Conservation (phyloP, 2,329 filamentous ascomycete genomes). For the Aspergillus floridensis region DNA sequence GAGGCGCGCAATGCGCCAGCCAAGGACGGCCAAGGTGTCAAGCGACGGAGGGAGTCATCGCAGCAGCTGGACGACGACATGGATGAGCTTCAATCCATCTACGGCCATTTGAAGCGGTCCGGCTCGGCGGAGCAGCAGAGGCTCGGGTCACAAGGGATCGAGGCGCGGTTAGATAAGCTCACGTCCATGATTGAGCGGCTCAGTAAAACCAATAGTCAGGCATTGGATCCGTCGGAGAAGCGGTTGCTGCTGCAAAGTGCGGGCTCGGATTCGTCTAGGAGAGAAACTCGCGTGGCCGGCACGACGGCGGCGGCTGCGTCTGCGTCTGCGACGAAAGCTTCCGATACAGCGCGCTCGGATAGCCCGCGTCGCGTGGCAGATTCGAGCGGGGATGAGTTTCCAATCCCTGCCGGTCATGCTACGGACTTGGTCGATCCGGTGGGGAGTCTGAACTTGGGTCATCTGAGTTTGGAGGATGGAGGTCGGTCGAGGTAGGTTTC, state of each 20-base stretch:
- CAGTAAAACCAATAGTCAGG: slow-evolving; percentile 31
- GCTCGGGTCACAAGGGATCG: slow-evolving; percentile 36
- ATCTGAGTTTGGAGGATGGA: slow-evolving; percentile 45
- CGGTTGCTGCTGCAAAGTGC: slow-evolving; percentile 19
- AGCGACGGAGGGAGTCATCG: slow-evolving; percentile 34
- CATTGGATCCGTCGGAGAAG: slow-evolving; percentile 25
- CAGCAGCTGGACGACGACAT: slow-evolving; percentile 30
- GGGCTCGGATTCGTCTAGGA: slow-evolving; percentile 16
- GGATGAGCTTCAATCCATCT: slow-evolving; percentile 34
- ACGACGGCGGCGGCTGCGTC: slow-evolving; percentile 3
- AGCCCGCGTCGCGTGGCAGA: slow-evolving; percentile 37
- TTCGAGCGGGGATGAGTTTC: slow-evolving; percentile 41
- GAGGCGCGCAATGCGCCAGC: slow-evolving; percentile 11
- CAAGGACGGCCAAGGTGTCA: slow-evolving; percentile 30
- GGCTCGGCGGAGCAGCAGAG: slow-evolving; percentile 27
- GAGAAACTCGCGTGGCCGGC: slow-evolving; percentile 21
- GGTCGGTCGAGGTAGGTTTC: slow-evolving; percentile 42
- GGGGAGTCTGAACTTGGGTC: slow-evolving; percentile 41
- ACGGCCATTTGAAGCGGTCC: slow-evolving; percentile 29
- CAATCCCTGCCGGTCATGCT: slow-evolving; percentile 41
- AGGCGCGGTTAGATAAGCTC: slow-evolving; percentile 44
- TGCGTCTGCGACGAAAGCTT: slow-evolving; percentile 11
- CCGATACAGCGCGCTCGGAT: slow-evolving; percentile 22
- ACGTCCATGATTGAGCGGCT: slow-evolving; percentile 46
- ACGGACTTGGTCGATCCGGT: slow-evolving; percentile 44